phyloP scores from a whole-genome alignment of 371 early-diverging fungal genomes.

The Apophysomyces ossiformis region DNA sequence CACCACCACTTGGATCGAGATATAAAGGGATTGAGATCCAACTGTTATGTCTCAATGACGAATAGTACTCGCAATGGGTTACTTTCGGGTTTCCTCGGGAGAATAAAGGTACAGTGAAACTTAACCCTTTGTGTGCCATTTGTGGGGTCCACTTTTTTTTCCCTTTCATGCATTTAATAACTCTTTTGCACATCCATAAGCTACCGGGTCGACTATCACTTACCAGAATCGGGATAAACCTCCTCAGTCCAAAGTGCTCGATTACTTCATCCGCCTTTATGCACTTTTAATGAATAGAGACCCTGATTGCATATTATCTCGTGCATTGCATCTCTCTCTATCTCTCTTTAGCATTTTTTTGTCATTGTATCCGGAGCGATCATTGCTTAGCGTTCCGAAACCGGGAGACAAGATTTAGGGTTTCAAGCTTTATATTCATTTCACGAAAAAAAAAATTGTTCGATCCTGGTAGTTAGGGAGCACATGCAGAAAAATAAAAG shows the following conservation, averaged over 20 bases:
- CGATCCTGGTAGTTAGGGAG: neutral
- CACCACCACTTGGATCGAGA: neutral
- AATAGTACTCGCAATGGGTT: neutral
- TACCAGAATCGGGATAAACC: too few relatives aligned
- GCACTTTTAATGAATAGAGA: neutral
- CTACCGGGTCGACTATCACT: too few relatives aligned
- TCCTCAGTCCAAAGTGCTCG: too few relatives aligned
- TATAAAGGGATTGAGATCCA: neutral
- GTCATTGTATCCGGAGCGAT: neutral
- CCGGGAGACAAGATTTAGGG: neutral
- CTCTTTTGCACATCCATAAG: too few relatives aligned
- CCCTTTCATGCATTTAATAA: too few relatives aligned
- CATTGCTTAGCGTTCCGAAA: constrained; percentile 2
- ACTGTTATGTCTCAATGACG: neutral
- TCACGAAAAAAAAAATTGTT: neutral
- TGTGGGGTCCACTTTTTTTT: too few relatives aligned
- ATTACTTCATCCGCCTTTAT: too few relatives aligned
- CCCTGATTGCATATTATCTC: constrained; percentile 4
- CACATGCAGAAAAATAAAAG: neutral
- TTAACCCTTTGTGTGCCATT: too few relatives aligned
- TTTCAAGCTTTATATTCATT: neutral
- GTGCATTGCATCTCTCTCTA: neutral
- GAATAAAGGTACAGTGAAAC: too few relatives aligned
- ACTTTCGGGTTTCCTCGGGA: neutral
- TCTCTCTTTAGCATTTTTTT: neutral